Percentiles rank a stretch among this genome's conserved stretches.
phyloP scores from a whole-genome alignment of 805 yeast species.

The Isabelozyma pseudorhagii region DNA sequence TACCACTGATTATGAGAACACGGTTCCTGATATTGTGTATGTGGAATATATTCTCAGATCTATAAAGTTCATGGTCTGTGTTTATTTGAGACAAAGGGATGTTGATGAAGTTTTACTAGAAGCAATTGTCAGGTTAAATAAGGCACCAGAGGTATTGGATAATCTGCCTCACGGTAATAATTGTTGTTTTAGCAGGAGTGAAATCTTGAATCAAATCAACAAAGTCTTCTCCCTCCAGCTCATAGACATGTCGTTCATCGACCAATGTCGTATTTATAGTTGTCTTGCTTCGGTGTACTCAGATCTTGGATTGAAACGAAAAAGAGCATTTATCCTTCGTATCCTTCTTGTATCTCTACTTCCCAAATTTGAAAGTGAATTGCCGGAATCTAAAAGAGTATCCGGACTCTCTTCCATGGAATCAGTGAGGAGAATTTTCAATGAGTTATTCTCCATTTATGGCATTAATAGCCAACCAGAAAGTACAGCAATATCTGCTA shows the following conservation, averaged over 20 bases:
- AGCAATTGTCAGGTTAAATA: background rate
- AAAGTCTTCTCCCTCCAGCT: conserved; percentile 34
- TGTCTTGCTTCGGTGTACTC: conserved; percentile 64
- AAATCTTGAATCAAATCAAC: conserved; percentile 40
- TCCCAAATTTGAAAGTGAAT: conserved; percentile 30
- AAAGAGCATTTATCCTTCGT: conserved; percentile 65
- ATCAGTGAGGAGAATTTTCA: conserved; percentile 43
- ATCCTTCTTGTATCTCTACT: conserved; percentile 54
- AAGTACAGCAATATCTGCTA: conserved; percentile 14
- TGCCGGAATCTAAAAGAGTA: background rate
- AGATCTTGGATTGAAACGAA: conserved; percentile 59
- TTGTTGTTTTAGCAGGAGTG: conserved; percentile 24
- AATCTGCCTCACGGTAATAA: background rate
- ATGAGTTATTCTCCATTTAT: conserved; percentile 49
- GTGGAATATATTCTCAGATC: conserved; percentile 68
- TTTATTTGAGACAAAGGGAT: conserved; percentile 47
- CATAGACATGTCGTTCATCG: conserved; percentile 36
- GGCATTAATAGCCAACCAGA: conserved; percentile 46
- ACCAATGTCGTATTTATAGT: conserved; percentile 62
- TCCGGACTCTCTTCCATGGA: conserved; percentile 10
- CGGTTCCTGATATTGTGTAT: conserved; percentile 77
- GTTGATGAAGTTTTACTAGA: conserved; percentile 26
- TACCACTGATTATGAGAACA: conserved; percentile 59
- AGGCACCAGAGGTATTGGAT: background rate
- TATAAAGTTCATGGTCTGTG: conserved; percentile 54